Conservation (phyloP, 345 rosid genomes). For the Arabidopsis suecica region DNA sequence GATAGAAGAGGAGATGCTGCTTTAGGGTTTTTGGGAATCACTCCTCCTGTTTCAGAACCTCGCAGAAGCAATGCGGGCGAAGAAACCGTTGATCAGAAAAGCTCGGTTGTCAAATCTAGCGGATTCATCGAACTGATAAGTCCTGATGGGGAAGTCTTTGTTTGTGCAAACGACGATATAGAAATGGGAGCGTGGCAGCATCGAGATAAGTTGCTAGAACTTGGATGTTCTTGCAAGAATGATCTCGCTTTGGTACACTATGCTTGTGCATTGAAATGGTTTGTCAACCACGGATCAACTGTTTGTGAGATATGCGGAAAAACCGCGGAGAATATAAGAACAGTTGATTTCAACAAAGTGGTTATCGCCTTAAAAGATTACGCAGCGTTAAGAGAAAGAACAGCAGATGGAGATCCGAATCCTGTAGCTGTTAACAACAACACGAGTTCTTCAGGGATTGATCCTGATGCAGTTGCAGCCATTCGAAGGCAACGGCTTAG, state of each 20-base stretch:
- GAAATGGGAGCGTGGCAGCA: constrained; percentile 72
- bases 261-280: constrained; percentile 96
- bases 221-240: constrained; percentile 88
- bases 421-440: constrained; percentile 52
- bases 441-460: constrained; percentile 57
- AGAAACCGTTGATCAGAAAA: constrained; percentile 36
- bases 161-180: constrained; percentile 64
- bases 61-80: constrained; percentile 44
- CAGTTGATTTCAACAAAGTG: constrained; percentile 66
- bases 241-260: constrained; percentile 91
- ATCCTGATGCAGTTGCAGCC: constrained; percentile 97
- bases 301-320: constrained; percentile 87
- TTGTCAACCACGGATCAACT: constrained; percentile 89
- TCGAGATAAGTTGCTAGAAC: constrained; percentile 65
- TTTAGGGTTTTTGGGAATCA: constrained; percentile 76
- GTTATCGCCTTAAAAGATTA: constrained; percentile 74
- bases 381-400: constrained; percentile 76
- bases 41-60: constrained; percentile 55
- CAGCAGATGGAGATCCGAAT: constrained; percentile 80
- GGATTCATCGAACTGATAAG: constrained; percentile 69
- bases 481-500: constrained; percentile 83
- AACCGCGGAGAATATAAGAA: constrained; percentile 62
- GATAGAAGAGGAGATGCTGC: constrained; percentile 87
- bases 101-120: constrained; percentile 40
- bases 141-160: constrained; percentile 85